Percentiles rank a stretch among this genome's conserved stretches.
Evolutionary conservation across 2,329 filamentous ascomycete genomes (phyloP).

Genomic region (Fusarium fujikuroi): DNA sequence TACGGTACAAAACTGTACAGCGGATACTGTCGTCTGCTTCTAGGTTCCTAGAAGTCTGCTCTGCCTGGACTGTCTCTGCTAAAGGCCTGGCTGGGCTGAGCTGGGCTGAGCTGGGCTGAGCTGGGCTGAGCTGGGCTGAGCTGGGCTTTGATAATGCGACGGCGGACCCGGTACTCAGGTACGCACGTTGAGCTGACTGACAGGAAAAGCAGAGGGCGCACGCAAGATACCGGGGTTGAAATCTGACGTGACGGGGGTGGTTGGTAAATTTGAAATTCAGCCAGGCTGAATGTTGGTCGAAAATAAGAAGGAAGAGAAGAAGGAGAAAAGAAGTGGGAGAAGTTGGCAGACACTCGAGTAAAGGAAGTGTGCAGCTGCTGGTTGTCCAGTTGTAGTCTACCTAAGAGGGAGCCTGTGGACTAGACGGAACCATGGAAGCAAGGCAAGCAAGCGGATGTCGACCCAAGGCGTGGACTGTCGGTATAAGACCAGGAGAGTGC

Average conservation of each 20-base stretch:
- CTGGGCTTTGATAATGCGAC: slow-evolving; percentile 25
- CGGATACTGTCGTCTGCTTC: not conserved
- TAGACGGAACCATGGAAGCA: slow-evolving; percentile 22
- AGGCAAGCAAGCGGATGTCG: slow-evolving; percentile 25
- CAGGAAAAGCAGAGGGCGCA: slow-evolving; percentile 18
- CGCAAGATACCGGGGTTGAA: slow-evolving; percentile 28
- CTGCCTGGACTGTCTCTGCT: slow-evolving; percentile 6
- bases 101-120: no score
- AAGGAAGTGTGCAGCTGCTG: slow-evolving; percentile 23
- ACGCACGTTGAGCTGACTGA: slow-evolving; percentile 13
- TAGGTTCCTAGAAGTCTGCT: slow-evolving; percentile 5
- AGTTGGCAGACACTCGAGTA: slow-evolving; percentile 23
- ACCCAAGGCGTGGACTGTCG: slow-evolving; percentile 12
- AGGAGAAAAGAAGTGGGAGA: slow-evolving; percentile 28
- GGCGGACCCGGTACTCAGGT: slow-evolving; percentile 35
- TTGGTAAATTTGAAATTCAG: slow-evolving; percentile 10
- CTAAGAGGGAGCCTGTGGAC: slow-evolving; percentile 15
- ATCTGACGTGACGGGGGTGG: slow-evolving; percentile 34
- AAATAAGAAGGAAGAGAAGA: slow-evolving; percentile 9
- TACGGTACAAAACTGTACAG: not conserved
- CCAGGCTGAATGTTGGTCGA: slow-evolving; percentile 10
- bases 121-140: slow-evolving; percentile 4
- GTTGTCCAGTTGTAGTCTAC: slow-evolving; percentile 28
- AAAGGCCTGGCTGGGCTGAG: slow-evolving; percentile 6
- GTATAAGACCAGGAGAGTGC: not conserved